Conservation (phyloP, 2,329 filamentous ascomycete species). For the Cercospora sesami region DNA sequence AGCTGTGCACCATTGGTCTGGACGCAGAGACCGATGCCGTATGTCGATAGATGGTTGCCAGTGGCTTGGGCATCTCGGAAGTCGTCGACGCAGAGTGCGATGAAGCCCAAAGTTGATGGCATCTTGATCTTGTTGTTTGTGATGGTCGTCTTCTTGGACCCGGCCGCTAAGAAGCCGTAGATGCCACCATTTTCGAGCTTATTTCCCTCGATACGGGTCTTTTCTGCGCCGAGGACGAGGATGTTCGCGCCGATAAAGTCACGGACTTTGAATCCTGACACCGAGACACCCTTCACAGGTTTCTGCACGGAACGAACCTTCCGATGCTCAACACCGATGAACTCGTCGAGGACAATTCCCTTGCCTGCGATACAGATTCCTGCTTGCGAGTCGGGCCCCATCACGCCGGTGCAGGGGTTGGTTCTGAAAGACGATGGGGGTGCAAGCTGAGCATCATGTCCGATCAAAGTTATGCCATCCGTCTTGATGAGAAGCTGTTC, state of each 20-base stretch:
- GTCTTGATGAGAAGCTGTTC: conserved; percentile 1
- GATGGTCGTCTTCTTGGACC: not conserved
- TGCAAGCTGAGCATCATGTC: not conserved
- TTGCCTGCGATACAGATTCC: conserved; percentile 3
- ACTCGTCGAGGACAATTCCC: not conserved
- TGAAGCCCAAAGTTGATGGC: not conserved
- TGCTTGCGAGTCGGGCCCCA: not conserved
- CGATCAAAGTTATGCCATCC: not conserved
- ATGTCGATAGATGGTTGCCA: not conserved
- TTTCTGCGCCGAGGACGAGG: not conserved
- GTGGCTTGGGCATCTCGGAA: not conserved
- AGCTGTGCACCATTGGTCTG: not conserved
- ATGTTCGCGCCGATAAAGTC: not conserved
- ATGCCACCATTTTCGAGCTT: not conserved
- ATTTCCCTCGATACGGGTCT: not conserved
- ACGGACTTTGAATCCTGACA: not conserved
- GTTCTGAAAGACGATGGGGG: not conserved
- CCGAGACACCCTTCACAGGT: not conserved
- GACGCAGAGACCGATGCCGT: not conserved
- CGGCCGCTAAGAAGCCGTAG: not conserved
- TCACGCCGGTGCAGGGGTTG: not conserved
- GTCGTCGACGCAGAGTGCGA: not conserved
- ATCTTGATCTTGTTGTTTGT: not conserved
- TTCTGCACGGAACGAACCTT: not conserved
- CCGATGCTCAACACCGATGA: not conserved